These are phyloP conservation scores for Saccharomyces hybrid DNA, from an alignment of 1,139 yeast genomes.

Conservation along the genomic window DNA sequence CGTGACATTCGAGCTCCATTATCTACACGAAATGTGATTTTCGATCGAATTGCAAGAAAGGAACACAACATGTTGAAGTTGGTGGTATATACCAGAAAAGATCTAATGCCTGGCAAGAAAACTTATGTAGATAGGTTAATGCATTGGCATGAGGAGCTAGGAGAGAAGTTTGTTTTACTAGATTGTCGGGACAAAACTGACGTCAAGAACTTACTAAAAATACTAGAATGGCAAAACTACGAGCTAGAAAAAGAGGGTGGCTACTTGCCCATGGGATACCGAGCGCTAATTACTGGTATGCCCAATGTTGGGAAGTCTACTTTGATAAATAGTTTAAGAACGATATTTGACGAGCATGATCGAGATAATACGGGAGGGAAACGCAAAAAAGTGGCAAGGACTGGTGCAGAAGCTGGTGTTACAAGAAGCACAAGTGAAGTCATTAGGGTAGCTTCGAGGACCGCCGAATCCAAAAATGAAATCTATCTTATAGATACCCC, in stretches of 20 bases:
- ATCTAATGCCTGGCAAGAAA: slow-evolving; percentile 11
- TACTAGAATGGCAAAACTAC: slow-evolving; percentile 36
- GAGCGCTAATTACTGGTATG: slow-evolving; percentile 81
- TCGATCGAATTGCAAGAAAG: slow-evolving; percentile 56
- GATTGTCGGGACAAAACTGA: slow-evolving; percentile 52
- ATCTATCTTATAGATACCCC: slow-evolving; percentile 83
- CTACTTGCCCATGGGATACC: slow-evolving; percentile 75
- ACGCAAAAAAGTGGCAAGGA: slow-evolving; percentile 60
- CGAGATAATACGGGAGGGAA: slow-evolving; percentile 9
- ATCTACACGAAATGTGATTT: slow-evolving; percentile 71
- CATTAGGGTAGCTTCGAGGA: slow-evolving; percentile 42
- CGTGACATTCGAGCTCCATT: slow-evolving; percentile 88
- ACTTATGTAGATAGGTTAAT: slow-evolving; percentile 13
- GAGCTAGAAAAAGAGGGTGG: slow-evolving; percentile 34
- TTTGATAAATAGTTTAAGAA: slow-evolving; percentile 64
- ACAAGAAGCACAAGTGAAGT: slow-evolving; percentile 75
- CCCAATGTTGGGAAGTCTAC: slow-evolving; percentile 99
- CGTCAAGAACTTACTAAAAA: slow-evolving; percentile 43
- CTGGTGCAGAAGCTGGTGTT: slow-evolving; percentile 89
- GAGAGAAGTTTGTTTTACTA: slow-evolving; percentile 50
- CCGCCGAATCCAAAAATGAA: slow-evolving; percentile 46
- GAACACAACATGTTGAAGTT: slow-evolving; percentile 35
- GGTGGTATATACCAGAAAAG: slow-evolving; percentile 29
- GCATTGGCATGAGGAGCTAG: slow-evolving; percentile 37
- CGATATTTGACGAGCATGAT: slow-evolving; percentile 30